A percentile compares a stretch with the other conserved stretches of the same genome.
Evolutionary conservation across 441 rosid species (phyloP).

Genomic region (Bruguiera hainesii): DNA sequence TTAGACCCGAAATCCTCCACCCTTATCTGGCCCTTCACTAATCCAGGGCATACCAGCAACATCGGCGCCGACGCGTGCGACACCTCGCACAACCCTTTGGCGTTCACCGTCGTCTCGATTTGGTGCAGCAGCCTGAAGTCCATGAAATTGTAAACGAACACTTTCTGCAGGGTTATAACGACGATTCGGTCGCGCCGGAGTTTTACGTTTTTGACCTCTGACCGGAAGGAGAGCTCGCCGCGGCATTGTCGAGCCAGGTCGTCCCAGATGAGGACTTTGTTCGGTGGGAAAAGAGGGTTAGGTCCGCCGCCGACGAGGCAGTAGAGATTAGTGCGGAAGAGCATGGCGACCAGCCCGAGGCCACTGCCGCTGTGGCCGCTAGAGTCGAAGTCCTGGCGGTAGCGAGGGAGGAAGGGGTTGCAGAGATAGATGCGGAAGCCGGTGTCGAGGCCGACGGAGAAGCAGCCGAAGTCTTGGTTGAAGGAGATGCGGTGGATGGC

Average conservation of each 20-base stretch:
- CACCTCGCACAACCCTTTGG: conserved; percentile 46
- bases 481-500: conserved; percentile 37
- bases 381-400: conserved; percentile 30
- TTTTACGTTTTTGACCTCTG: conserved; percentile 45
- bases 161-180: conserved; percentile 35
- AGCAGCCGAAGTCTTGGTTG: conserved; percentile 51
- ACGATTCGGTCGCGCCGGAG: conserved; percentile 39
- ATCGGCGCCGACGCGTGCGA: conserved; percentile 33
- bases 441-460: conserved; percentile 37
- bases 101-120: conserved; percentile 46
- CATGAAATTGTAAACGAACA: conserved; percentile 37
- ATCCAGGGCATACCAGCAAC: conserved; percentile 44
- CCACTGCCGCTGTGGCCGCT: conserved; percentile 25
- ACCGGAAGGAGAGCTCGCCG: conserved; percentile 44
- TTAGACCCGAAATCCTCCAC: conserved; percentile 41
- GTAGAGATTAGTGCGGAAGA: conserved; percentile 37
- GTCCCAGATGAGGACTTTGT: conserved; percentile 43
- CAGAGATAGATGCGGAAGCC: conserved; percentile 44
- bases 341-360: conserved; percentile 38
- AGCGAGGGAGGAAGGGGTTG: conserved; percentile 36
- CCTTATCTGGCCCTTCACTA: conserved; percentile 47
- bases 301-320: conserved; percentile 41
- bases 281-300: conserved; percentile 23
- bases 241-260: conserved; percentile 30
- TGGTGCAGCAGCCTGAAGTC: conserved; percentile 37